These are phyloP conservation scores for Candida takata DNA, from an alignment of 805 yeast genomes.

Conservation along the genomic window DNA sequence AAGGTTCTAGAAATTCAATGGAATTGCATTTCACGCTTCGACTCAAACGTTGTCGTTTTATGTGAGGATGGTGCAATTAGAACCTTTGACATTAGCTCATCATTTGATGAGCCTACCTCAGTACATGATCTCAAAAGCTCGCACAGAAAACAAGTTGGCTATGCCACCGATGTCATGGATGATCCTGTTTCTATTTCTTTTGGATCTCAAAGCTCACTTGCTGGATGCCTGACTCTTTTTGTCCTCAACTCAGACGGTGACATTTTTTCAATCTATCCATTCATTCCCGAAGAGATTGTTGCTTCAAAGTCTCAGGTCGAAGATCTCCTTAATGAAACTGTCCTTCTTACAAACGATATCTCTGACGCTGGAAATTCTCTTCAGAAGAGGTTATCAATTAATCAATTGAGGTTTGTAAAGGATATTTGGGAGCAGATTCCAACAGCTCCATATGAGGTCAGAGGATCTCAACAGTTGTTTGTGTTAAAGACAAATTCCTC, in stretches of 20 bases:
- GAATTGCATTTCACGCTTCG: constrained; percentile 37
- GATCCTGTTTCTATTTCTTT: constrained; percentile 22
- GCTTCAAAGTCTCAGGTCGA: constrained; percentile 28
- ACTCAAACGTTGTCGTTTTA: constrained; percentile 37
- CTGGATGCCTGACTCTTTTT: constrained; percentile 47
- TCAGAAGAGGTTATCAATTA: constrained; percentile 17
- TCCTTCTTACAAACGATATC: constrained; percentile 22
- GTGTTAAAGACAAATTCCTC: constrained; percentile 17
- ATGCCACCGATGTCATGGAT: constrained; percentile 15
- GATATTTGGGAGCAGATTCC: constrained; percentile 26
- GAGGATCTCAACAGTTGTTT: constrained; percentile 18
- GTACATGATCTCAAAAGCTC: constrained; percentile 17
- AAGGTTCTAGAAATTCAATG: constrained; percentile 34
- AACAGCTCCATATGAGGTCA: constrained; percentile 12
- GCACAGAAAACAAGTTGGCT: constrained; percentile 11
- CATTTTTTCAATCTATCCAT: constrained; percentile 57
- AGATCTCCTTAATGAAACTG: constrained; percentile 28
- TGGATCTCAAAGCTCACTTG: constrained; percentile 13
- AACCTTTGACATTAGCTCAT: constrained; percentile 30
- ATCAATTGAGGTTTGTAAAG: constrained; percentile 31
- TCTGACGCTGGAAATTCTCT: constrained; percentile 10
- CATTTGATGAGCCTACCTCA: constrained; percentile 21
- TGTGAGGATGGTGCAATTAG: constrained; percentile 27
- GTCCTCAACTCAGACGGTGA: constrained; percentile 51
- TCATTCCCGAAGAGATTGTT: constrained; percentile 41